These are phyloP conservation scores for Leccinum broughii DNA, from an alignment of 768 basidiomycete species.

Conservation along the genomic window DNA sequence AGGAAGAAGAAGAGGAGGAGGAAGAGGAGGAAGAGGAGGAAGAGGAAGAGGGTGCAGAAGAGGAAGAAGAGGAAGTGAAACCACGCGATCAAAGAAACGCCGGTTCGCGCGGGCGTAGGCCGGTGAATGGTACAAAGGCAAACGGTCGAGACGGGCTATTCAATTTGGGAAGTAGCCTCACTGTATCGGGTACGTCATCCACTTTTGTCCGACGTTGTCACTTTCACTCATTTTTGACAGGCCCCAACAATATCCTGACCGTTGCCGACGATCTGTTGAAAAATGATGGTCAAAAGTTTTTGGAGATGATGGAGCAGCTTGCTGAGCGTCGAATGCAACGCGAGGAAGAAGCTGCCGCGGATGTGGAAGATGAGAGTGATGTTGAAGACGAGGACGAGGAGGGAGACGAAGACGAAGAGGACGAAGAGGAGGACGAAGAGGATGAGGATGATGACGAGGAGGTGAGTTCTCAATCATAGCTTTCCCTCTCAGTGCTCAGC, in stretches of 20 bases:
- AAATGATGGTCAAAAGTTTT: conserved; percentile 98
- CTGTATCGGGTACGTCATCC: conserved; percentile 69
- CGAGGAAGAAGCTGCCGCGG: conserved; percentile 69
- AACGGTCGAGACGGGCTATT: conserved; percentile 67
- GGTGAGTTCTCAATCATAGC: conserved; percentile 31
- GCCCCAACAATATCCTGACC: conserved; percentile 92
- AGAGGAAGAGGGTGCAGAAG: conserved; percentile 66
- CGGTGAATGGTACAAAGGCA: conserved; percentile 45
- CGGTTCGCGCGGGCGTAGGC: conserved; percentile 39
- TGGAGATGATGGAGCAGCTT: conserved; percentile 99
- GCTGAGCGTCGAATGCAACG: conserved; percentile 92
- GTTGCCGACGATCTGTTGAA: conserved; percentile 98
- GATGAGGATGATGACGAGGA: conserved; percentile 50
- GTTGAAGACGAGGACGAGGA: conserved; percentile 61
- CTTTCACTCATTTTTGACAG: conserved; percentile 39
- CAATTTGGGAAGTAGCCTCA: conserved; percentile 78
- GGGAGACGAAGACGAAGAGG: conserved; percentile 62
- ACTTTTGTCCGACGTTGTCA: conserved; percentile 6
- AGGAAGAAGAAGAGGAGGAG: conserved; percentile 62
- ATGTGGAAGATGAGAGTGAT: conserved; percentile 62
- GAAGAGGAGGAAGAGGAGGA: conserved; percentile 68
- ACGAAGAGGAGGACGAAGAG: conserved; percentile 65
- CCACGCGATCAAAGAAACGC: conserved; percentile 38
- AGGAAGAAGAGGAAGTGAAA: conserved; percentile 53
- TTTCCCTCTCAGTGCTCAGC: conserved; percentile 11